Evolutionary conservation across 805 yeast species (phyloP).

Genomic region (Ascoidea rubescens): DNA sequence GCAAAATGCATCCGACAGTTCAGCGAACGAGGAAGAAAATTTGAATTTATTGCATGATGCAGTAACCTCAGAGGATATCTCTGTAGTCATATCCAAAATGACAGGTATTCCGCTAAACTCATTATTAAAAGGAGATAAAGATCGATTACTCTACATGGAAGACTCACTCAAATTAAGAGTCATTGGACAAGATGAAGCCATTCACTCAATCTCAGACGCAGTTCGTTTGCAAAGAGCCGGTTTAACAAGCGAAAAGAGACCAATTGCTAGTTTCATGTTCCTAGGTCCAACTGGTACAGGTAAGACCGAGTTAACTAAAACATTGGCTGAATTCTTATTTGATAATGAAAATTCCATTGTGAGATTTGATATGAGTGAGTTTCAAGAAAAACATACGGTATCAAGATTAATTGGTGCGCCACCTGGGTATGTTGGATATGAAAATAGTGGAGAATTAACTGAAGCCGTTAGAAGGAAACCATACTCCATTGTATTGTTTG

Average conservation of each 20-base stretch:
- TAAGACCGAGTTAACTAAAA: conserved; percentile 89
- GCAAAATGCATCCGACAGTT: conserved; percentile 12
- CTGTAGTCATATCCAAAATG: conserved; percentile 82
- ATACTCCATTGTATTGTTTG: conserved; percentile 82
- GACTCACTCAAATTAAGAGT: conserved; percentile 61
- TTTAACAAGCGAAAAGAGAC: conserved; percentile 83
- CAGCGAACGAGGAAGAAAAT: conserved; percentile 13
- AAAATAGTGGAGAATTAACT: conserved; percentile 90
- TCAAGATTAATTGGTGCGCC: conserved; percentile 94
- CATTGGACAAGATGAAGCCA: conserved; percentile 93
- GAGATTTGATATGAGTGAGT: conserved; percentile 95
- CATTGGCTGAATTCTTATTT: conserved; percentile 82
- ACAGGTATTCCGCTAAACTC: conserved; percentile 92
- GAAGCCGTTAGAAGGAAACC: conserved; percentile 95
- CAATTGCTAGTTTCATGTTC: conserved; percentile 93
- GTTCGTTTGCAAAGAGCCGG: conserved; percentile 96
- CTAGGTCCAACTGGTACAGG: conserved; percentile 99
- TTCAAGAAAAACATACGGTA: conserved; percentile 87
- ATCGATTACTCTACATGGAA: conserved; percentile 82
- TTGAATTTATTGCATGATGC: conserved; percentile 61
- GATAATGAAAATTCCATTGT: conserved; percentile 79
- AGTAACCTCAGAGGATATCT: conserved; percentile 89
- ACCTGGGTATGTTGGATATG: conserved; percentile 95
- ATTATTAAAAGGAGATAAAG: conserved; percentile 88
- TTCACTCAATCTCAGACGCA: conserved; percentile 79